These are phyloP conservation scores for Hydrangea macrophylla DNA, from an alignment of 148 eudicot species.

Conservation along the genomic window DNA sequence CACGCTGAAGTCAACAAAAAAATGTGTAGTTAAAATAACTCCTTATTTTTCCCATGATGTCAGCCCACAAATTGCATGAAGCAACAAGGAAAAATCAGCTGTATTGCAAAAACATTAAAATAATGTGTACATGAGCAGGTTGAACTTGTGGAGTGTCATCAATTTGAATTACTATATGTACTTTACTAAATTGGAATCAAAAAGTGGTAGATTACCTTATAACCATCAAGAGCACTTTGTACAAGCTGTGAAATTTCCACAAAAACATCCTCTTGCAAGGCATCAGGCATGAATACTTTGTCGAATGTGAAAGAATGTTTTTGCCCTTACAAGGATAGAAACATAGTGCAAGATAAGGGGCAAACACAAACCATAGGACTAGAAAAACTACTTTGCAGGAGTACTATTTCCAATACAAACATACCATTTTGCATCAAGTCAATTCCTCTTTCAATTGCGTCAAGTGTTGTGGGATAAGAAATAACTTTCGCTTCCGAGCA, in stretches of 20 bases:
- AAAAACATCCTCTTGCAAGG: conserved; percentile 80
- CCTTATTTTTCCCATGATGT: no score
- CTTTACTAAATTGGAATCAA: neutral
- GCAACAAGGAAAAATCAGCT: no score
- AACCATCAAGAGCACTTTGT: conserved; percentile 98
- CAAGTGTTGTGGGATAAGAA: conserved; percentile 65
- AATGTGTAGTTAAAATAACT: no score
- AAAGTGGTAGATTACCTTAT: conserved; percentile 56
- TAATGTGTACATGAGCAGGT: no score
- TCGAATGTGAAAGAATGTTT: conserved; percentile 81
- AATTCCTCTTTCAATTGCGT: conserved; percentile 76
- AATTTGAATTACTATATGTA: neutral
- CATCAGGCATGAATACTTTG: conserved; percentile 85
- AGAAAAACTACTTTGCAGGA: no score
- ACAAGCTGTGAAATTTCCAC: conserved; percentile 99
- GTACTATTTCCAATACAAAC: no score
- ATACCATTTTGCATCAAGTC: conserved; percentile 88
- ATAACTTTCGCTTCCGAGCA: conserved; percentile 55
- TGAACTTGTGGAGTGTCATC: no score
- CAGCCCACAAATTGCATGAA: no score
- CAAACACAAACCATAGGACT: neutral
- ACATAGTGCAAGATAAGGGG: conserved; percentile 1
- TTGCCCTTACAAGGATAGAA: conserved; percentile 50
- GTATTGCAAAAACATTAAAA: no score
- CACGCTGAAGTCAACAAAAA: no score